These are phyloP conservation scores for Trichoderma sp. DNA, from an alignment of 2,329 filamentous ascomycete genomes.

Conservation along the genomic window DNA sequence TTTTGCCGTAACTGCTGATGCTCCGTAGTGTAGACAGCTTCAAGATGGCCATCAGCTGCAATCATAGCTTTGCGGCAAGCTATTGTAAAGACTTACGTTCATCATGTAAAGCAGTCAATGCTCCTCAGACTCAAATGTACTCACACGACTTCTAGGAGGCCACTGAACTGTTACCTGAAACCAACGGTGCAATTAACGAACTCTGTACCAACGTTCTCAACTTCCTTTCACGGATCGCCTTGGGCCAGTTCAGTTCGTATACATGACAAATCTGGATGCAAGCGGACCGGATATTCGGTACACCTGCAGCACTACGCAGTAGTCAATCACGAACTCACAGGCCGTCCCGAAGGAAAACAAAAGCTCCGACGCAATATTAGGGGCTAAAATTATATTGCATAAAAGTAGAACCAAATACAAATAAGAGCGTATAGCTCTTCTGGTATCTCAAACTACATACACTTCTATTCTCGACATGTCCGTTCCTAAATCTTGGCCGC, in stretches of 20 bases:
- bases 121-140: background rate
- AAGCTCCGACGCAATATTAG: background rate
- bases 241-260: background rate
- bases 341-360: background rate
- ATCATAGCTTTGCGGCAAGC: background rate
- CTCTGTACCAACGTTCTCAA: background rate
- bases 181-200: too few species aligned
- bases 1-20: background rate
- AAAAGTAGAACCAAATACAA: background rate
- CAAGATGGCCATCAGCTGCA: background rate
- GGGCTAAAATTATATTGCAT: background rate
- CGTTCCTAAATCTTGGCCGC: slow-evolving; percentile 1
- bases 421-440: background rate
- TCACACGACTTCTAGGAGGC: background rate
- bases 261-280: background rate
- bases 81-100: background rate
- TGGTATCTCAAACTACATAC: slow-evolving; percentile 3
- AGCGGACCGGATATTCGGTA: background rate
- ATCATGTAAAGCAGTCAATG: background rate
- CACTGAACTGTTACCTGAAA: background rate
- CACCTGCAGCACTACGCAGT: background rate
- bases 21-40: background rate
- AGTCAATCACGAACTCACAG: background rate
- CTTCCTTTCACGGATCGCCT: background rate
- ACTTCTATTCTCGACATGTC: background rate